Base-by-base conservation (phyloP, 768 basidiomycete species). In the Trametes elegans region DNA sequence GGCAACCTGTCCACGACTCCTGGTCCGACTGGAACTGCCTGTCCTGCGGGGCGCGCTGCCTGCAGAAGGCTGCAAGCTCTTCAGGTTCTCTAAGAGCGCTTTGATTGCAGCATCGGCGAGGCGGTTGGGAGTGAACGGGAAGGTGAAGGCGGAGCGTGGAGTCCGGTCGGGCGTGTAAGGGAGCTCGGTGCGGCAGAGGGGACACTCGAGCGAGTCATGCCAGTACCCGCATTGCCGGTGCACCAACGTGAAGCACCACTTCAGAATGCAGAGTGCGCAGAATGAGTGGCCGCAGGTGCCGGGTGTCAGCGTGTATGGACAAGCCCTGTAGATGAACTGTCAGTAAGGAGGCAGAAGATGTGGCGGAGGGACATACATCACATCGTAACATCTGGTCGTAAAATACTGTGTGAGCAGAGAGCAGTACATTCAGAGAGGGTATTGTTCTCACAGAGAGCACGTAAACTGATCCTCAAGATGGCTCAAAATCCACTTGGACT, bases 131-230 rank as follows among this genome's bases (percentile, higher is more conserved):
- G 79, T 76, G 68, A 87, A 86, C 0, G 84, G 86, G 57, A 83
- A 84, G 16, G 79, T 78, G 58, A 71, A 70, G 32, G 71, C 66
- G 40, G 73, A 66, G 26, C 83, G 80, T 31, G 84, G 84, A 29
- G 72, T 68, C 45, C 65, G 69, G 65, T 85, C 79, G 34, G 79
- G 77, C 13, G 80, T 81, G 48, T 75, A 72, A 46, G 57, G 74
- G 53, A 87, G 70, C 35, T 74, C 53, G 51, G 75, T 77, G 62
- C 83, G 83, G 68, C 85, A 87, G 54, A 86, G 75, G 31, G 85
- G 86, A 67, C 84, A 87, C 60, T 83, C 80, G 38, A 87, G 82
- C 11, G 77, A 66, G 62, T 84, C 80, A 57, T 86, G 86, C 86
- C 86, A 88, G 28, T 73, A 72, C 26, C 84, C 84, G 64, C 87